Percentiles rank a stretch among this genome's conserved stretches.
Conservation (phyloP, 2,329 filamentous ascomycete genomes). For the Aureobasidium uvarum region DNA sequence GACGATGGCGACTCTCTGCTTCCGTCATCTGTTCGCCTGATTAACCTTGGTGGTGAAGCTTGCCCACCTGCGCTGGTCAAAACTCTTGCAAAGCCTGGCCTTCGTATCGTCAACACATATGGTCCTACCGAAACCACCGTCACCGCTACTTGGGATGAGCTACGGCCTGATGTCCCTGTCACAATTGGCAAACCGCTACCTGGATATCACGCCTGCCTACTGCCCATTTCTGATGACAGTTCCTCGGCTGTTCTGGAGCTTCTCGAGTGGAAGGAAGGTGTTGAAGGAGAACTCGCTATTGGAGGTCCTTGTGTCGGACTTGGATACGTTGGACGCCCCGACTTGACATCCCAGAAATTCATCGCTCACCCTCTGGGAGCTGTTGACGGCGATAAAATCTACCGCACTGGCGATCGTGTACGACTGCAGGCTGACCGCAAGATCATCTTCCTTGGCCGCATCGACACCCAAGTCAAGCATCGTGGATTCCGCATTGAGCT, state of each 20-base stretch:
- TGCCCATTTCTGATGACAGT: neutral
- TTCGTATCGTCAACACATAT: constrained; percentile 13
- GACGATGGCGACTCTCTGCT: neutral
- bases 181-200: constrained; percentile 1
- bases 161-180: neutral
- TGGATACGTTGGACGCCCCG: constrained; percentile 4
- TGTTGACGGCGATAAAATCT: constrained; percentile 51
- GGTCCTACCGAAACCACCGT: constrained; percentile 8
- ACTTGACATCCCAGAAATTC: constrained; percentile 11
- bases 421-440: constrained; percentile 64
- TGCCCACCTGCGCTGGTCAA: constrained; percentile 6
- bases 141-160: constrained; percentile 8
- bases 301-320: constrained; percentile 7
- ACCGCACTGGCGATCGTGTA: constrained; percentile 79
- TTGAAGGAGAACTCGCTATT: constrained; percentile 9
- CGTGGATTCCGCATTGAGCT: constrained; percentile 91
- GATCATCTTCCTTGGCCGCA: constrained; percentile 71
- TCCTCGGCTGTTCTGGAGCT: neutral
- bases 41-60: neutral
- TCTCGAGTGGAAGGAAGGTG: neutral
- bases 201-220: constrained; percentile 7
- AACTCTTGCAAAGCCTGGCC: constrained; percentile 1
- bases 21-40: neutral
- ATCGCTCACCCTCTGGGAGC: neutral
- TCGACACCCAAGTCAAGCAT: constrained; percentile 88